These are phyloP conservation scores for Miscanthus sacchariflorus DNA, from an alignment of 202 grass and related monocot genomes.

Conservation along the genomic window DNA sequence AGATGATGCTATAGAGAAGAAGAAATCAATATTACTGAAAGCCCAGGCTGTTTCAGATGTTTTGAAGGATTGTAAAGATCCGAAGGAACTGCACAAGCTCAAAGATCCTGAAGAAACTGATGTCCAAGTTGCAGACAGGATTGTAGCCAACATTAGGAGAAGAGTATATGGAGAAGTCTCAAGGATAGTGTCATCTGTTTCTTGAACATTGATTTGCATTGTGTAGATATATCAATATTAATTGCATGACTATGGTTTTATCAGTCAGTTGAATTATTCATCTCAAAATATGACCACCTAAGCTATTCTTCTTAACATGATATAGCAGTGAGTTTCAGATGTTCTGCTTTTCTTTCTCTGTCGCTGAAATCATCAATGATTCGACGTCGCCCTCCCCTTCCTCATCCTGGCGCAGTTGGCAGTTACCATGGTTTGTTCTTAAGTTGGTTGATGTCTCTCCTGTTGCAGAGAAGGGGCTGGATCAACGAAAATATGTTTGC, in stretches of 20 bases:
- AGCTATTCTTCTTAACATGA: not conserved
- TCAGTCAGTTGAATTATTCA: not conserved
- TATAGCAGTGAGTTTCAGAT: not conserved
- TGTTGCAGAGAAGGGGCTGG: not conserved
- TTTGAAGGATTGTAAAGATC: constrained; percentile 69
- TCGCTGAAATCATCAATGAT: not conserved
- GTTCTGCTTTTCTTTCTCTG: not conserved
- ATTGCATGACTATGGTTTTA: not conserved
- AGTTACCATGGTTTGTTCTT: not conserved
- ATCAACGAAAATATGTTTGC: not conserved
- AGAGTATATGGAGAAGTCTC: constrained; percentile 54
- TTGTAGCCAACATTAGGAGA: constrained; percentile 71
- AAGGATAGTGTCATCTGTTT: not conserved
- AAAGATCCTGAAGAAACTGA: constrained; percentile 60
- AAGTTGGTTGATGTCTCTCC: not conserved
- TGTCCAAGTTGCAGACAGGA: constrained; percentile 61
- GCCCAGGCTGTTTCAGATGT: constrained; percentile 67
- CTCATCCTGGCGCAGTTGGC: not conserved
- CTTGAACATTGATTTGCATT: constrained; percentile 15
- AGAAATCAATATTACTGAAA: constrained; percentile 71
- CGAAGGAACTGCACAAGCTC: constrained; percentile 33
- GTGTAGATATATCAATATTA: constrained; percentile 6
- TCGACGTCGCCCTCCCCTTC: not conserved
- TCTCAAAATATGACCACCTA: not conserved
- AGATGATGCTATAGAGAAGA: constrained; percentile 51